A percentile compares a stretch with the other conserved stretches of the same genome.
Conservation (phyloP, 2,329 filamentous ascomycete genomes). For the Hypomyces rosellus region DNA sequence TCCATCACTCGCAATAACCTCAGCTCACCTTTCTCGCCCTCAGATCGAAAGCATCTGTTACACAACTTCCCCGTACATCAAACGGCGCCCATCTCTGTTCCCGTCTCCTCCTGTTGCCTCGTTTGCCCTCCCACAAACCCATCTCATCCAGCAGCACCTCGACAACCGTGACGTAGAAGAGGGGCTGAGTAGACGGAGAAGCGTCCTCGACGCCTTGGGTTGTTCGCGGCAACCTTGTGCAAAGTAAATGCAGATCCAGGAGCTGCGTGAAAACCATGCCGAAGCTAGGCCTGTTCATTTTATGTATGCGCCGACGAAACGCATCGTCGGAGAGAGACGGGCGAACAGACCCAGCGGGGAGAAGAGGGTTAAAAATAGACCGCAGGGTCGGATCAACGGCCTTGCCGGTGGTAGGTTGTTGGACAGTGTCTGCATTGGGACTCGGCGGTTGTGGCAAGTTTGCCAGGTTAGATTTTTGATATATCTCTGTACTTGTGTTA, state of each 20-base stretch:
- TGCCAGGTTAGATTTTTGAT: conserved; percentile 2
- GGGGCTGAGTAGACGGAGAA: background rate
- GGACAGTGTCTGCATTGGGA: background rate
- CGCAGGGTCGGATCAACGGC: conserved; percentile 38
- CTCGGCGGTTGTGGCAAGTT: background rate
- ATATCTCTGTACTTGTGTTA: conserved; percentile 3
- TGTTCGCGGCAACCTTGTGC: conserved; percentile 37
- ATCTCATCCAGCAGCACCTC: conserved; percentile 48
- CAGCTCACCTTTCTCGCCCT: background rate
- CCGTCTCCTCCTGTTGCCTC: conserved; percentile 26
- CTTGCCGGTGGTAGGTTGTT: background rate
- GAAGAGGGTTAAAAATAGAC: conserved; percentile 42
- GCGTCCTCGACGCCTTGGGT: conserved; percentile 23
- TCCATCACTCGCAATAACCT: no score
- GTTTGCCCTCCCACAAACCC: conserved; percentile 36
- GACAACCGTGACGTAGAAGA: conserved; percentile 35
- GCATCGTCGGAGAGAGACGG: conserved; percentile 13
- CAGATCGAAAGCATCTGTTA: conserved; percentile 33
- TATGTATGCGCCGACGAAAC: conserved; percentile 16
- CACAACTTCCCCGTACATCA: conserved; percentile 31
- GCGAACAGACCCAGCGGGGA: conserved; percentile 1
- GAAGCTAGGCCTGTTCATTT: conserved; percentile 44
- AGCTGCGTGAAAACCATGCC: conserved; percentile 50
- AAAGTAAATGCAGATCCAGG: conserved; percentile 49
- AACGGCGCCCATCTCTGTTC: conserved; percentile 52